These are phyloP conservation scores for Lathyrus sativus DNA, from an alignment of 306 rosid genomes.

Conservation along the genomic window DNA sequence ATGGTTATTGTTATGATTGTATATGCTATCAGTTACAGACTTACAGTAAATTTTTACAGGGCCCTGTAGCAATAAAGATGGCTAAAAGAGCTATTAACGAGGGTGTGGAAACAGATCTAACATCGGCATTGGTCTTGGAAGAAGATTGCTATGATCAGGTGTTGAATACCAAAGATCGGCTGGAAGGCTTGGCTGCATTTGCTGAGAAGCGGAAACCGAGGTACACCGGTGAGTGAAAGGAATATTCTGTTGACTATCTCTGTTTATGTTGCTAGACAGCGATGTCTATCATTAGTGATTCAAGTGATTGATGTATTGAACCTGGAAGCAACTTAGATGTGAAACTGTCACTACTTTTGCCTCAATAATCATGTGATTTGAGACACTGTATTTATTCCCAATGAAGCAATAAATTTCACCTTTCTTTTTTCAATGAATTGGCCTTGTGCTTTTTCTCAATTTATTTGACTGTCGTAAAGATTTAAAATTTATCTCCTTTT, in stretches of 20 bases:
- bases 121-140: constrained; percentile 63
- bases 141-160: constrained; percentile 76
- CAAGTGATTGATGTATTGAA: constrained; percentile 13
- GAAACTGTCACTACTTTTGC: background rate
- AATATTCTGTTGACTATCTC: constrained; percentile 17
- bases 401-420: constrained; percentile 24
- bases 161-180: constrained; percentile 70
- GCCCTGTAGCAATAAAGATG: constrained; percentile 87
- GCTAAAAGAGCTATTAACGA: constrained; percentile 79
- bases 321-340: background rate
- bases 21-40: constrained; percentile 5
- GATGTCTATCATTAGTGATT: constrained; percentile 28
- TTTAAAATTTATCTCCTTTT: background rate
- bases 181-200: constrained; percentile 88
- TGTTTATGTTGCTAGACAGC: constrained; percentile 24
- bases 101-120: constrained; percentile 62
- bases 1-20: constrained; percentile 6
- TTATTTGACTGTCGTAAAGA: constrained; percentile 4
- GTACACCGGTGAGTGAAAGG: constrained; percentile 61
- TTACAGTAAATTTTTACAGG: constrained; percentile 50
- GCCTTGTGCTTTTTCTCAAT: constrained; percentile 11
- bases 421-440: constrained; percentile 20
- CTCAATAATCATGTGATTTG: background rate
- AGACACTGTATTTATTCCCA: constrained; percentile 4
- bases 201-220: constrained; percentile 90